Evolutionary conservation across 306 rosid species (phyloP), one percentile per base, ranked within the genome.

Genomic region (Trifolium dubium): DNA sequence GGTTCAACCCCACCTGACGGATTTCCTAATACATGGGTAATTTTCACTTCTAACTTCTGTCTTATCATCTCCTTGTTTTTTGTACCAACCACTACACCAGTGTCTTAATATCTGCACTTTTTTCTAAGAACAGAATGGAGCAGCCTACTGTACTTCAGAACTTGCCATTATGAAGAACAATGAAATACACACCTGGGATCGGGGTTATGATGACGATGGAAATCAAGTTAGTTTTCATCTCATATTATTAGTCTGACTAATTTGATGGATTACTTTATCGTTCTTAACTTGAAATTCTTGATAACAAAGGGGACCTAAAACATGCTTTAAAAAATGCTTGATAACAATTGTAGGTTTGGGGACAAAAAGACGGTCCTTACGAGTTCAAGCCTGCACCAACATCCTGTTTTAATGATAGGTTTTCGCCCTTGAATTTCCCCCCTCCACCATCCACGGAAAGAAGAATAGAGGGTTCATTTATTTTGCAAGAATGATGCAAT

Each of bases 1-100:
- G 99, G 99, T 58, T 88, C 99, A 78, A 90, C 98, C 71, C 97
- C 99, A 0, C 97, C 99, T 40, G 98, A 80, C 14, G 96, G 98
- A 53, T 95, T 88, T 83, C 99, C 99, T 47, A 95, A 90, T 85
- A 85, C 89, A 76, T 95, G 99, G 99, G 98, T 95, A 92, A 85
- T 79, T 80, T 56, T 39, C 69, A 71, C 56, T 66, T 71, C 6
- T 46, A 64, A 58, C 61, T 60, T n/a, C 37, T 59, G 5, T 61
- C 64, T 28, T 70, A 56, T 58, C 11, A 14, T 40, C 53, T 30
- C 61, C 64, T 34, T 3, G 0, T 39, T 32, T 12, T 40, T 11
- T 60, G 7, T 54, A 8, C 69, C 17, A 7, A 19, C 40, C 9
- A 37, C 2, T 37, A 37, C 29, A 8, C 76, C 49, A 2, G 28